Conservation (phyloP, 768 basidiomycete genomes). For the Collybiopsis luxurians region DNA sequence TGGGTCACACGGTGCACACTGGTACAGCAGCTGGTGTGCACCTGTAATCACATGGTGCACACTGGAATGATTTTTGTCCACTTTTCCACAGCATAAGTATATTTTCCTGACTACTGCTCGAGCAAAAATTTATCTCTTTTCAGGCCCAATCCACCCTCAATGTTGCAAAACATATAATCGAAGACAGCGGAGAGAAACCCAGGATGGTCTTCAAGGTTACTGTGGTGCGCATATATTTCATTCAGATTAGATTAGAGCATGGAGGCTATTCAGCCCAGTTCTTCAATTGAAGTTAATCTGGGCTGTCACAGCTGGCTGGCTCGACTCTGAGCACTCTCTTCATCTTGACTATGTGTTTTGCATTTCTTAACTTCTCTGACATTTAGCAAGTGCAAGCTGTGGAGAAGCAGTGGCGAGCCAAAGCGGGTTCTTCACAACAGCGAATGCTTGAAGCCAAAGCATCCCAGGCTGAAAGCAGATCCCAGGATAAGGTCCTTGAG, state of each 20-base stretch:
- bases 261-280: no score
- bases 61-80: no score
- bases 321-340: slow-evolving; percentile 41
- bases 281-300: no score
- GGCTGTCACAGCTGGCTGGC: no score
- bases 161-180: slow-evolving; percentile 60
- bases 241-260: no score
- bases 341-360: neutral
- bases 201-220: slow-evolving; percentile 85
- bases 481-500: slow-evolving; percentile 83
- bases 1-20: no score
- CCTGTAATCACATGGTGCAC: no score
- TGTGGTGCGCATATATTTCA: no score
- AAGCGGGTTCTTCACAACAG: slow-evolving; percentile 64
- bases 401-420: slow-evolving; percentile 41
- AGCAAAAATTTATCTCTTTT: no score
- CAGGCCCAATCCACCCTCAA: slow-evolving; percentile 1
- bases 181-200: slow-evolving; percentile 70
- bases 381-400: slow-evolving; percentile 35
- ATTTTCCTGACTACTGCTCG: neutral
- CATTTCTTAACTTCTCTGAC: neutral
- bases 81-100: slow-evolving; percentile 74
- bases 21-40: no score
- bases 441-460: slow-evolving; percentile 88
- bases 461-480: slow-evolving; percentile 78